Evolutionary conservation across 306 rosid genomes (phyloP).

Genomic region (Cucumis melo): DNA sequence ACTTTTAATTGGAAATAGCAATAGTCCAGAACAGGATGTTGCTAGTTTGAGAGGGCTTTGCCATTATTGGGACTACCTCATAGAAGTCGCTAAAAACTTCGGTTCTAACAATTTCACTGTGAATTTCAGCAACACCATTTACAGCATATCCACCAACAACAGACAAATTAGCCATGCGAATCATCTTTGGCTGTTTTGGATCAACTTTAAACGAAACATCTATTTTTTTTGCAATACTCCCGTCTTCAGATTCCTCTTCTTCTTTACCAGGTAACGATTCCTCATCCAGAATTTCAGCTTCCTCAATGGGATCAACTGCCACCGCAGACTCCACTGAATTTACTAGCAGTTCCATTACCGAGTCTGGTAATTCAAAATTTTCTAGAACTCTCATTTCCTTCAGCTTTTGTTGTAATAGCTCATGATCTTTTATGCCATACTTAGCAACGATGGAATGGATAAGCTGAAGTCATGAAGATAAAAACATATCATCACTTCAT

Average conservation of each 20-base stretch:
- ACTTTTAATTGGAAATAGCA: not conserved
- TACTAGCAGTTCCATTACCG: conserved; percentile 43
- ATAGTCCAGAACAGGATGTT: not conserved
- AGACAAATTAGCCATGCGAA: conserved; percentile 92
- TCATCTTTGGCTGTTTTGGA: conserved; percentile 58
- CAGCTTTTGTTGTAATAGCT: conserved; percentile 52
- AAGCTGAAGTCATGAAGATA: conserved; percentile 42
- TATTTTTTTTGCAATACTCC: conserved; percentile 16
- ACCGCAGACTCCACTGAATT: conserved; percentile 24
- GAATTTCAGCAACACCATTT: conserved; percentile 96
- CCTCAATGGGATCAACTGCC: conserved; percentile 15
- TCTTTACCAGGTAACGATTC: conserved; percentile 10
- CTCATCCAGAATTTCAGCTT: conserved; percentile 19
- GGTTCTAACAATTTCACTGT: conserved; percentile 81
- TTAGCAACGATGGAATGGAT: conserved; percentile 48
- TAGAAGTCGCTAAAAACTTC: conserved; percentile 82
- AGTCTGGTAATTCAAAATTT: conserved; percentile 66
- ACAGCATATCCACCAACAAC: conserved; percentile 94
- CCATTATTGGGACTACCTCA: conserved; percentile 30
- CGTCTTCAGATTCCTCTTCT: conserved; percentile 22
- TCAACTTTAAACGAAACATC: conserved; percentile 11
- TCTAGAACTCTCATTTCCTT: conserved; percentile 82
- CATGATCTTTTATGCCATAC: conserved; percentile 47
- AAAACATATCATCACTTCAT: not conserved
- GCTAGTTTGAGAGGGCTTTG: not conserved